Evolutionary conservation across 2,329 filamentous ascomycete genomes (phyloP).

Genomic region (Beauveria australis): DNA sequence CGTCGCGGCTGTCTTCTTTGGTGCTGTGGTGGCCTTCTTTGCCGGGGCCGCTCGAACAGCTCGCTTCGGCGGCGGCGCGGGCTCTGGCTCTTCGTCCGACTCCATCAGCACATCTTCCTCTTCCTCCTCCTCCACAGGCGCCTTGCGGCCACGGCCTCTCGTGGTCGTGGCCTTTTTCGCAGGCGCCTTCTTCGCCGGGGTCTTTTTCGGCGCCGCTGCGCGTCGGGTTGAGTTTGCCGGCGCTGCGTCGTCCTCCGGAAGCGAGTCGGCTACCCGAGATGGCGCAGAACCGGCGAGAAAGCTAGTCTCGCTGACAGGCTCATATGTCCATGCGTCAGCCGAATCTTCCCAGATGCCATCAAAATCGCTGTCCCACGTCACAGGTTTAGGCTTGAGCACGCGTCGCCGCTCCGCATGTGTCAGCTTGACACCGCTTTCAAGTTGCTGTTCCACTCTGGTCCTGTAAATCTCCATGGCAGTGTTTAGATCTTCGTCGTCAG

Average conservation of each 20-base stretch:
- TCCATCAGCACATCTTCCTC: constrained; percentile 40
- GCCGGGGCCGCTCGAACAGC: constrained; percentile 11
- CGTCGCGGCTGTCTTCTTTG: constrained; percentile 14
- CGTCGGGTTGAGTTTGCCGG: constrained; percentile 26
- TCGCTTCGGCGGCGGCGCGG: constrained; percentile 21
- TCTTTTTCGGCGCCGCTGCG: constrained; percentile 33
- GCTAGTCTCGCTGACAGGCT: constrained; percentile 15
- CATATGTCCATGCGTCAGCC: constrained; percentile 46
- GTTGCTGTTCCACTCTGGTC: constrained; percentile 61
- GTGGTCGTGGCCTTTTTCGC: constrained; percentile 21
- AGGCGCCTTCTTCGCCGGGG: constrained; percentile 38
- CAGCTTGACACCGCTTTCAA: constrained; percentile 52
- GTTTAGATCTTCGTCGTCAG: constrained; percentile 58
- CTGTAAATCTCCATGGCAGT: constrained; percentile 67
- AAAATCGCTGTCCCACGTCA: constrained; percentile 80
- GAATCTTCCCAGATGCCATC: constrained; percentile 82
- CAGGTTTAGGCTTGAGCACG: constrained; percentile 64
- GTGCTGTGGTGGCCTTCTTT: constrained; percentile 9
- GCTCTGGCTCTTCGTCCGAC: constrained; percentile 38
- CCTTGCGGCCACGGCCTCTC: constrained; percentile 29
- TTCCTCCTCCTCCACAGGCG: constrained; percentile 24
- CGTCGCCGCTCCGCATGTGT: constrained; percentile 27
- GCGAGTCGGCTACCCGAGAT: constrained; percentile 14
- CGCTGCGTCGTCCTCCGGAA: constrained; percentile 39
- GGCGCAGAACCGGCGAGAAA: constrained; percentile 13